phyloP scores from a whole-genome alignment of 192 early-diverging fungal genomes.

The Coemansia sp. region DNA sequence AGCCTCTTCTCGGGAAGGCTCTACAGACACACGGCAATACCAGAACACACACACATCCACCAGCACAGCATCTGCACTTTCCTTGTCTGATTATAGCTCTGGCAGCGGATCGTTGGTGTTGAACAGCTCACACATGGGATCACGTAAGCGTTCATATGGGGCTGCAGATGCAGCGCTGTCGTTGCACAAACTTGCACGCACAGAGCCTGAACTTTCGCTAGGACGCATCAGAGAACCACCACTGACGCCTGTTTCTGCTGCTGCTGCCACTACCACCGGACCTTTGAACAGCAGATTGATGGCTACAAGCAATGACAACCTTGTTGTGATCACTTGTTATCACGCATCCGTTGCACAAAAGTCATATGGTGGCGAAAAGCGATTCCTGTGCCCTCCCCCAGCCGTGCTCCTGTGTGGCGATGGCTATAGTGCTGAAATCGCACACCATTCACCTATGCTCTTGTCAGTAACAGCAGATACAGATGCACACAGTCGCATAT shows the following conservation, averaged over 20 bases:
- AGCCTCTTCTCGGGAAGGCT: background rate
- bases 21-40: background rate
- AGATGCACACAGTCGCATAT: conserved; percentile 24
- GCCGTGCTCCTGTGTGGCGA: conserved; percentile 63
- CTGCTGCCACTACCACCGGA: too few relatives aligned
- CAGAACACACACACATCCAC: background rate
- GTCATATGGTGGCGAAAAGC: conserved; percentile 91
- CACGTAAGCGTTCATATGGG: conserved; percentile 25
- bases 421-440: conserved; percentile 36
- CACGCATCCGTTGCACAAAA: conserved; percentile 89
- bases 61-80: background rate
- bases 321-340: conserved; percentile 80
- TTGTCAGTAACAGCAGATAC: conserved; percentile 65
- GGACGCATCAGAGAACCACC: background rate
- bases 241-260: background rate
- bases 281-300: too few relatives aligned
- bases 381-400: conserved; percentile 78
- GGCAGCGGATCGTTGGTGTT: background rate
- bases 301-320: too few relatives aligned
- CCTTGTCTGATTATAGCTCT: conserved; percentile 1
- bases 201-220: background rate
- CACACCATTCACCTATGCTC: conserved; percentile 59
- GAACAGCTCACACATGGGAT: background rate
- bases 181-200: conserved; percentile 36
- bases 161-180: conserved; percentile 18